phyloP scores from a whole-genome alignment of 2,329 filamentous ascomycete species.

The Xylariaceae sp. region DNA sequence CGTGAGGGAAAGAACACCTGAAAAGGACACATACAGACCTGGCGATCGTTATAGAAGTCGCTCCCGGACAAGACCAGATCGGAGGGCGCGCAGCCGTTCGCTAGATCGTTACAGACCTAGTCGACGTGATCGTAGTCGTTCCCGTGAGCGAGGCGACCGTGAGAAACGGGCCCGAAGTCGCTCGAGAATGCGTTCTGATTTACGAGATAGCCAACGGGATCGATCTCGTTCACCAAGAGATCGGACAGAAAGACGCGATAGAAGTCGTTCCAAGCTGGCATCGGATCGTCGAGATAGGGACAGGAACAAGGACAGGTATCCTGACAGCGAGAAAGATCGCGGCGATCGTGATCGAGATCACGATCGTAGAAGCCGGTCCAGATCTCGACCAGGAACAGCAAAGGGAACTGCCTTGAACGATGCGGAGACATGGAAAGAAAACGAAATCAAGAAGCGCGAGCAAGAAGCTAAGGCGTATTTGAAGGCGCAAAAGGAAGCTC shows the following conservation, averaged over 20 bases:
- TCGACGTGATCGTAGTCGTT: slow-evolving; percentile 29
- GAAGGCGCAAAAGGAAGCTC: slow-evolving; percentile 56
- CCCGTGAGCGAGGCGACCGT: slow-evolving; percentile 28
- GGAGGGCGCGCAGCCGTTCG: slow-evolving; percentile 27
- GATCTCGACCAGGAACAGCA: slow-evolving; percentile 40
- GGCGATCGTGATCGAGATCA: slow-evolving; percentile 21
- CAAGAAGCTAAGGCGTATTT: slow-evolving; percentile 61
- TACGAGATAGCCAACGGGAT: slow-evolving; percentile 26
- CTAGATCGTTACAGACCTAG: slow-evolving; percentile 30
- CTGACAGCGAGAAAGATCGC: slow-evolving; percentile 22
- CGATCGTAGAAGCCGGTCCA: slow-evolving; percentile 38
- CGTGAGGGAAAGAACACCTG: slow-evolving; percentile 29
- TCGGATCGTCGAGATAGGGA: slow-evolving; percentile 24
- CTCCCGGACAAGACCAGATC: slow-evolving; percentile 22
- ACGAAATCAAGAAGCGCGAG: slow-evolving; percentile 57
- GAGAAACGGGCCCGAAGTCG: slow-evolving; percentile 30
- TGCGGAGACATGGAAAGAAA: slow-evolving; percentile 53
- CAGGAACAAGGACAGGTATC: slow-evolving; percentile 23
- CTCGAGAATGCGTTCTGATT: slow-evolving; percentile 22
- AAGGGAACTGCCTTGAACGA: slow-evolving; percentile 41
- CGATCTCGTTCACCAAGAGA: slow-evolving; percentile 32
- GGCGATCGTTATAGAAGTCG: slow-evolving; percentile 28
- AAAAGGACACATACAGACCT: slow-evolving; percentile 32
- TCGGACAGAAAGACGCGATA: slow-evolving; percentile 28
- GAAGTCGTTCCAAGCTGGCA: slow-evolving; percentile 26